A percentile compares a stretch with the other conserved stretches of the same genome.
Evolutionary conservation across 768 basidiomycete genomes (phyloP).

Genomic region (Podaxis rugospora): DNA sequence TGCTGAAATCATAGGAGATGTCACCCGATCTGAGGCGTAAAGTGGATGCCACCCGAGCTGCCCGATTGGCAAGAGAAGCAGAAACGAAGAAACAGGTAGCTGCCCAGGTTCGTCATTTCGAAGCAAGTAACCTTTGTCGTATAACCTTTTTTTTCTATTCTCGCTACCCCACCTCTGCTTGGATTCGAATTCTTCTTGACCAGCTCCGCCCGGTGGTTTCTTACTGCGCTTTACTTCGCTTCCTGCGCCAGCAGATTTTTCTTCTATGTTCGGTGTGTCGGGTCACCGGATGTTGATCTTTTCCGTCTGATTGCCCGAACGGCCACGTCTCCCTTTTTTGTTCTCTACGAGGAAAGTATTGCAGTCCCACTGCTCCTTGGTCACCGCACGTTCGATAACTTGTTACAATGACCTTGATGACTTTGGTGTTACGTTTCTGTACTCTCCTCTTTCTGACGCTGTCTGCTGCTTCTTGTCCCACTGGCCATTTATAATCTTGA

Average conservation of each 20-base stretch:
- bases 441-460: background rate
- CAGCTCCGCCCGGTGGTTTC: background rate
- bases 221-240: background rate
- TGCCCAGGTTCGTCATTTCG: constrained; percentile 41
- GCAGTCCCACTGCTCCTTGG: background rate
- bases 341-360: constrained; percentile 6
- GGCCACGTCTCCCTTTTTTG: background rate
- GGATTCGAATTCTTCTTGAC: background rate
- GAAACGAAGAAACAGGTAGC: constrained; percentile 47
- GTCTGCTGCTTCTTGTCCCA: background rate
- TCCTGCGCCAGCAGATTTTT: background rate
- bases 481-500: constrained; percentile 2
- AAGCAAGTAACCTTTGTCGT: background rate
- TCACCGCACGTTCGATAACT: background rate
- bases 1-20: constrained; percentile 40
- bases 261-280: background rate
- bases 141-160: background rate
- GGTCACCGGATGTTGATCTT: background rate
- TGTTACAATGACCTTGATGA: background rate
- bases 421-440: background rate
- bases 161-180: background rate
- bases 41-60: constrained; percentile 55
- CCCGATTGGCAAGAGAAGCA: constrained; percentile 49
- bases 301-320: background rate
- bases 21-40: constrained; percentile 60